Conservation (phyloP, 177 flowering plant species). For the Vitis hybrid region DNA sequence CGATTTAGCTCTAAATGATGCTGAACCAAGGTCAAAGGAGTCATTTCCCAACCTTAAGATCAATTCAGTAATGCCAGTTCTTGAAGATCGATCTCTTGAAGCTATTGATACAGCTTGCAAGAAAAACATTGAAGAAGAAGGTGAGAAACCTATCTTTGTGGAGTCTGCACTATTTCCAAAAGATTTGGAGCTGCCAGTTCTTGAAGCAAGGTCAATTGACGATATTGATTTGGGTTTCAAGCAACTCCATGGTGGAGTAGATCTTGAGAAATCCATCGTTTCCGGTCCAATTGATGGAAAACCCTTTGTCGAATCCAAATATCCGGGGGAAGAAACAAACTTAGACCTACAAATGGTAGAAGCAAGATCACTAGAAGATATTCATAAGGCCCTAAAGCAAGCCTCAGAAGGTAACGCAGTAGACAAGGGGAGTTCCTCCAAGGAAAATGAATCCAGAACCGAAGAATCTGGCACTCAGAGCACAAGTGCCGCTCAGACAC, state of each 20-base stretch:
- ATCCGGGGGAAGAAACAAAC: slow-evolving; percentile 5
- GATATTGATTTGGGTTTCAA: slow-evolving; percentile 30
- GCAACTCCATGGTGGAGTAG: slow-evolving; percentile 31
- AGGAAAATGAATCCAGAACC: slow-evolving; percentile 16
- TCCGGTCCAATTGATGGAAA: slow-evolving; percentile 20
- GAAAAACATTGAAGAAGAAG: too few species aligned
- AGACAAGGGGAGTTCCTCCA: slow-evolving; percentile 15
- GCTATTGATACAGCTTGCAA: too few species aligned
- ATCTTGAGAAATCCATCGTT: slow-evolving; percentile 23
- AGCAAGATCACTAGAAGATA: slow-evolving; percentile 30
- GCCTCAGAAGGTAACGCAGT: slow-evolving; percentile 13
- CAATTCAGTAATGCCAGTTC: too few species aligned
- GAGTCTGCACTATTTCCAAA: slow-evolving; percentile 2
- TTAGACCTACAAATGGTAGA: slow-evolving; percentile 24
- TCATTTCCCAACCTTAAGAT: too few species aligned
- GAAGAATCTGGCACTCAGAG: slow-evolving; percentile 11
- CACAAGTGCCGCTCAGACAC: slow-evolving; percentile 7
- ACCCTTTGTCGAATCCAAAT: slow-evolving; percentile 7
- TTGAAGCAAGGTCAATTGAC: slow-evolving; percentile 41
- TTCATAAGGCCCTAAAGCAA: slow-evolving; percentile 16
- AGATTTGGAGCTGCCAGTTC: slow-evolving; percentile 31
- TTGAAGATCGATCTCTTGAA: too few species aligned
- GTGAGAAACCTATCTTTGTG: not conserved
- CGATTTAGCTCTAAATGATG: too few species aligned
- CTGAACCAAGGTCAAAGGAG: too few species aligned